phyloP scores from a whole-genome alignment of 257 asterid genomes.

The Euphrasia confusa region DNA sequence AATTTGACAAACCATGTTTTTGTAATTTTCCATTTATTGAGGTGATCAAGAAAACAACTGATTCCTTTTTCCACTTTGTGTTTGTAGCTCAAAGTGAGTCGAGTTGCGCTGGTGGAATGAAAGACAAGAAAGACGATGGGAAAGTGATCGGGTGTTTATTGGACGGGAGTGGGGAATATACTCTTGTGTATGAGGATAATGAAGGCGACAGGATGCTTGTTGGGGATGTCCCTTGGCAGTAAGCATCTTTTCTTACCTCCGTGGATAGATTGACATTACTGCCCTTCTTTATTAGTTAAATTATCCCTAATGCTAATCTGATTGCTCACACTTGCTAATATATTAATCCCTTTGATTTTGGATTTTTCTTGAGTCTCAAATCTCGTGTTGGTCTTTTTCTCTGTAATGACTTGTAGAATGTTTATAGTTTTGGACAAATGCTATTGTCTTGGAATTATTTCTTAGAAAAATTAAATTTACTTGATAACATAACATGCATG shows the following conservation, averaged over 20 bases:
- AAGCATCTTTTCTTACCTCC: slow-evolving; percentile 42
- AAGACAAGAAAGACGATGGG: slow-evolving; percentile 38
- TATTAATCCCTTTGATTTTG: not conserved
- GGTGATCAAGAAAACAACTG: not conserved
- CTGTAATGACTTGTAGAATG: not conserved
- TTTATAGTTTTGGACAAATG: not conserved
- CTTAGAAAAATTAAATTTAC: not conserved
- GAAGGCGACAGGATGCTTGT: slow-evolving; percentile 99
- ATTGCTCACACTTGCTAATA: slow-evolving; percentile 6
- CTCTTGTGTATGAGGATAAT: slow-evolving; percentile 92
- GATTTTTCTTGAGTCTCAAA: not conserved
- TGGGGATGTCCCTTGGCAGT: slow-evolving; percentile 99
- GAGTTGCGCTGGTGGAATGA: slow-evolving; percentile 30
- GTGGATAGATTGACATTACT: too few species aligned
- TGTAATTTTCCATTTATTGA: not conserved
- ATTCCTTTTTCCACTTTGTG: not conserved
- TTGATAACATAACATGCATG: not conserved
- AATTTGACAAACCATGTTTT: not conserved
- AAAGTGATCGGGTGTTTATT: slow-evolving; percentile 51
- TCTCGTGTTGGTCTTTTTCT: not conserved
- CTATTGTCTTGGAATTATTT: not conserved
- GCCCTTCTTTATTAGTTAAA: not conserved
- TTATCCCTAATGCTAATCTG: slow-evolving; percentile 6
- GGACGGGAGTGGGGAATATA: slow-evolving; percentile 91
- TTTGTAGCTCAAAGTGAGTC: slow-evolving; percentile 55